Percentiles rank a stretch among this genome's conserved stretches.
Conservation (phyloP, 352 stramenopile genomes). For the Globisporangium abappressorium region DNA sequence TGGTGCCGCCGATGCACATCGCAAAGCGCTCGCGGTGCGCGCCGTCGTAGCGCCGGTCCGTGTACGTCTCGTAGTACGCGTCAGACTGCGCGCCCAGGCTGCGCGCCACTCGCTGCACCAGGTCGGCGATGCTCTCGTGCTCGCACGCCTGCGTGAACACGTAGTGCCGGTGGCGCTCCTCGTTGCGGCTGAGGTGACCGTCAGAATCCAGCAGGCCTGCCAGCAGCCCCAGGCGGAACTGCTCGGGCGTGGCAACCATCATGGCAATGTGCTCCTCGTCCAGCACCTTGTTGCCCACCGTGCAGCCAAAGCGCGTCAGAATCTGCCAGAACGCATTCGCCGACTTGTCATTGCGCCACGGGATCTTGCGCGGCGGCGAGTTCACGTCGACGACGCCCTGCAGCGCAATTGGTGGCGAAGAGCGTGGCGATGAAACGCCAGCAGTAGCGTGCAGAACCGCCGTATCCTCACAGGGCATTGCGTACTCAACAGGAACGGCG, state of each 20-base stretch:
- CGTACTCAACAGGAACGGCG: neutral
- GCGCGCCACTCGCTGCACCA: conserved; percentile 6
- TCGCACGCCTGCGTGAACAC: conserved; percentile 9
- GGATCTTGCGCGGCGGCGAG: neutral
- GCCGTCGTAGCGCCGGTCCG: conserved; percentile 2
- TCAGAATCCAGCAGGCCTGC: conserved; percentile 7
- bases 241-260: conserved; percentile 11
- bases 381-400: conserved; percentile 1
- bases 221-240: conserved; percentile 7
- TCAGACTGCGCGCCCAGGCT: conserved; percentile 7
- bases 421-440: conserved; percentile 4
- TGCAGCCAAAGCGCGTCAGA: conserved; percentile 9
- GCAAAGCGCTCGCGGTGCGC: conserved; percentile 7
- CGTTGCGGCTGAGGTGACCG: conserved; percentile 5
- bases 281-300: conserved; percentile 6
- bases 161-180: conserved; percentile 5
- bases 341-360: conserved; percentile 5
- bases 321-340: conserved; percentile 11
- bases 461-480: conserved; percentile 4
- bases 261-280: conserved; percentile 8
- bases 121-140: conserved; percentile 11
- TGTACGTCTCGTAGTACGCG: conserved; percentile 7
- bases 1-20: conserved; percentile 5
- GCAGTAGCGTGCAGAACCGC: conserved; percentile 1
- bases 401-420: conserved; percentile 5